Evolutionary conservation across 2,329 filamentous ascomycete species (phyloP).

Genomic region (Grosmannia clavigera): DNA sequence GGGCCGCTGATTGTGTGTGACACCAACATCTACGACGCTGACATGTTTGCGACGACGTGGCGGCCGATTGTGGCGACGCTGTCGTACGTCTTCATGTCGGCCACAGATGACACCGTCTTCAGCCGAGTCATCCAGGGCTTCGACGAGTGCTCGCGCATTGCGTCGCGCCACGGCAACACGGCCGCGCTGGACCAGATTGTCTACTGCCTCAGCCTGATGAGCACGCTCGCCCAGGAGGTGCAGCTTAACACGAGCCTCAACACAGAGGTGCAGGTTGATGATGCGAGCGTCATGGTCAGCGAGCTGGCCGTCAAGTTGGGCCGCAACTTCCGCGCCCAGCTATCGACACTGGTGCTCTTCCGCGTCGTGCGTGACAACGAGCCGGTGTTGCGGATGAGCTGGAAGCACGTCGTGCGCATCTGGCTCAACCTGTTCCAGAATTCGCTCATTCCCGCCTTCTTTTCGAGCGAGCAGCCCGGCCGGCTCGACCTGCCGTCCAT

Average conservation of each 20-base stretch:
- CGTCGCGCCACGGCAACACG: constrained; percentile 67
- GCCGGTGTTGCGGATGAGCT: constrained; percentile 59
- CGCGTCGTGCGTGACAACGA: constrained; percentile 82
- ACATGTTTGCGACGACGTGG: constrained; percentile 97
- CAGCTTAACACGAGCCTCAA: constrained; percentile 79
- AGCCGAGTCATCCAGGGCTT: constrained; percentile 88
- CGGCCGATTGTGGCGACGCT: constrained; percentile 86
- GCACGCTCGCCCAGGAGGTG: constrained; percentile 53
- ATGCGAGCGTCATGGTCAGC: constrained; percentile 95
- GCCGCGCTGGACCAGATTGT: constrained; percentile 91
- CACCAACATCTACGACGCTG: constrained; percentile 90
- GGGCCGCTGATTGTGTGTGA: constrained; percentile 66
- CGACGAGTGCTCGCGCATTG: constrained; percentile 89
- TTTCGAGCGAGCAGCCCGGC: constrained; percentile 43
- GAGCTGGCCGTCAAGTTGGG: constrained; percentile 94
- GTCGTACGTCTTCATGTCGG: constrained; percentile 98
- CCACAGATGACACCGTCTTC: constrained; percentile 91
- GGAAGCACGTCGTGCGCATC: constrained; percentile 78
- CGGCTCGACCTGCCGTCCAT: constrained; percentile 66
- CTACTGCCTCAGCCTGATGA: constrained; percentile 80
- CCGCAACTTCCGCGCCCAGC: constrained; percentile 81
- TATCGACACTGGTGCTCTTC: constrained; percentile 93
- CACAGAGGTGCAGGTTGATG: constrained; percentile 85
- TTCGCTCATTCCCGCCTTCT: constrained; percentile 76
- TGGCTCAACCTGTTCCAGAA: constrained; percentile 95